Evolutionary conservation across 2,329 filamentous ascomycete species (phyloP).

Genomic region (Paecilomyces fulvus): DNA sequence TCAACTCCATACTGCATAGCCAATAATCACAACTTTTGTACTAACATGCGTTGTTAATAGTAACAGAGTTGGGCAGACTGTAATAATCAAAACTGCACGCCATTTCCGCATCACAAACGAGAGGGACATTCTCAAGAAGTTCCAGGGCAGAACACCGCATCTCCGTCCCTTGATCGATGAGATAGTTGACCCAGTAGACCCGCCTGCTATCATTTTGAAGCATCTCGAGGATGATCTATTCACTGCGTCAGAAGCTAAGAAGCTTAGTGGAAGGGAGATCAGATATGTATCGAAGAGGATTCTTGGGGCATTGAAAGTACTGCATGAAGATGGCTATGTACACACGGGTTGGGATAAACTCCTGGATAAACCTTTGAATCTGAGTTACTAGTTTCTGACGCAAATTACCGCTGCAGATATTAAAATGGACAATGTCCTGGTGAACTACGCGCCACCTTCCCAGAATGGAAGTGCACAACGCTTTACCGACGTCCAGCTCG

Average conservation of each 20-base stretch:
- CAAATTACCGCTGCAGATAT: conserved; percentile 7
- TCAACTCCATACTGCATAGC: too few relatives aligned
- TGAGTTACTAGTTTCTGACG: not conserved
- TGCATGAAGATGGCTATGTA: conserved; percentile 12
- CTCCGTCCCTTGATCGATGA: conserved; percentile 5
- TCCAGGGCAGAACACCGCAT: conserved; percentile 4
- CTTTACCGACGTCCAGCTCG: conserved; percentile 12
- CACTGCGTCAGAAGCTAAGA: conserved; percentile 3
- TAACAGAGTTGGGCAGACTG: not conserved
- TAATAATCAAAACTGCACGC: conserved; percentile 5
- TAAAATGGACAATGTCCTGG: conserved; percentile 12
- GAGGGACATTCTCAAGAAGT: conserved; percentile 3
- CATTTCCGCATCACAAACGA: conserved; percentile 5
- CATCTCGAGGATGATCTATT: conserved; percentile 12
- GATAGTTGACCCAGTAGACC: conserved; percentile 3
- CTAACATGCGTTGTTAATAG: not conserved
- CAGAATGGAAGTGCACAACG: conserved; percentile 1
- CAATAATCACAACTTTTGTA: too few relatives aligned
- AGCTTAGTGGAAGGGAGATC: conserved; percentile 9
- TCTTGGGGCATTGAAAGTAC: conserved; percentile 7
- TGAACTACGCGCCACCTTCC: conserved; percentile 11
- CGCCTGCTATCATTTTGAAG: conserved; percentile 10
- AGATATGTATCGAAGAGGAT: conserved; percentile 11
- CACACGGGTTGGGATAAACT: conserved; percentile 8
- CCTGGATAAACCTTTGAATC: not conserved